These are phyloP conservation scores for Stropharia rugosoannulata DNA, from an alignment of 768 basidiomycete genomes.

Conservation along the genomic window DNA sequence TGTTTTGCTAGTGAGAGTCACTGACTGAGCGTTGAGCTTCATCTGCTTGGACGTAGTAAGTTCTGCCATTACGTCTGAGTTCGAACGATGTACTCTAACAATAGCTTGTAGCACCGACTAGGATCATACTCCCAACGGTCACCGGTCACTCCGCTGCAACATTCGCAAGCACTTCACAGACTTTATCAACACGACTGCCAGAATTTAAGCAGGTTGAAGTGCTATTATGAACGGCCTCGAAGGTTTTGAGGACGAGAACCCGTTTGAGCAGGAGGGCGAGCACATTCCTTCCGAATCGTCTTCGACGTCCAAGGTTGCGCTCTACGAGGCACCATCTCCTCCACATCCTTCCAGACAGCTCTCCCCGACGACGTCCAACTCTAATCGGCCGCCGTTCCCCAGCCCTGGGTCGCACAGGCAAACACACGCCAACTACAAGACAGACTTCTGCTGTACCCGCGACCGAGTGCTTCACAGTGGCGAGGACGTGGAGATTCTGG, in stretches of 20 bases:
- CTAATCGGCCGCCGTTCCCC: slow-evolving; percentile 44
- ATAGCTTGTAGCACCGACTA: slow-evolving; percentile 1
- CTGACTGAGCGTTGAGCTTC: too few species aligned
- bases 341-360: slow-evolving; percentile 40
- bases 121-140: neutral
- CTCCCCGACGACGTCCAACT: slow-evolving; percentile 44
- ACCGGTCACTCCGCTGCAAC: neutral
- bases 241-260: slow-evolving; percentile 62
- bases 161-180: neutral
- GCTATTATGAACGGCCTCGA: slow-evolving; percentile 21
- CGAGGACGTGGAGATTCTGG: slow-evolving; percentile 79
- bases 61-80: neutral
- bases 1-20: too few species aligned
- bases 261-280: slow-evolving; percentile 54
- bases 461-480: slow-evolving; percentile 81
- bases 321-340: slow-evolving; percentile 63
- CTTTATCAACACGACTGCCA: neutral
- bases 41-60: neutral
- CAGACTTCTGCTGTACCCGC: slow-evolving; percentile 73
- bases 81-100: slow-evolving; percentile 3
- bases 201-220: neutral
- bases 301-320: slow-evolving; percentile 50
- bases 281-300: slow-evolving; percentile 50
- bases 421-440: slow-evolving; percentile 58
- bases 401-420: slow-evolving; percentile 57